Evolutionary conservation across 2,329 filamentous ascomycete genomes (phyloP), one percentile per base, ranked within the genome.

Genomic region (Fusarium dimerum): DNA sequence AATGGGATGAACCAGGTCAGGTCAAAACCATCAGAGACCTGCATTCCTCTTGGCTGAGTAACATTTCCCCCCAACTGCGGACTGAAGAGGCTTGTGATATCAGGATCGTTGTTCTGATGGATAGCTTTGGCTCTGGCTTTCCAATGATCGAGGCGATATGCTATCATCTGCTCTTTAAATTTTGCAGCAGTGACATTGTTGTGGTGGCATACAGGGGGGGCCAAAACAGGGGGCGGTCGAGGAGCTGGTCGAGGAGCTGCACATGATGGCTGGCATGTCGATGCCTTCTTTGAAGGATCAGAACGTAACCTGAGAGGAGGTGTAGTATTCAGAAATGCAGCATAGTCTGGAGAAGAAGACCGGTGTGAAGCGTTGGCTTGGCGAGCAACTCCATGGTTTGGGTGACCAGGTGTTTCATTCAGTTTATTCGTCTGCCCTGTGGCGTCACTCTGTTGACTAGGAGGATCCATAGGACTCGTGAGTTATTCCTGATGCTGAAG

Each of bases 21-120:
- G 26, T 64, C 57, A 30, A 60, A 65, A 3, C 63, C 63, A 45
- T 65, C 63, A 36, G 58, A 65, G 5, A 63, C 6, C 13, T 34
- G 53, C 29, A 62, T 48, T 5, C 59, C 61, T 46, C 47, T 44
- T 7, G 17, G 9, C 5, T 34, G 43, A 12, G 40, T 16, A 18
- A 48, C 41, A 9, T 48, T 29, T 3, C 48, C 43, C 6, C 52
- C 54, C 39, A 50, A 57, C 17, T 54, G 52, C 20, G 55, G 56
- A 13, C 56, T 64, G 58, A 57, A 64, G 16, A 62, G 51, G 30
- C 52, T 32, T 16, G 60, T 63, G 18, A 54, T 43, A 42, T 64
- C 59, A 40, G 51, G n/a, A n/a, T 64, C 53, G 7, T 36, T 48
- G 8, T 45, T 56, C 8, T 30, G 52, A 40, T 59, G 52, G 7